phyloP scores from a whole-genome alignment of 805 yeast genomes.

The Saccharomycopsis fodiens region DNA sequence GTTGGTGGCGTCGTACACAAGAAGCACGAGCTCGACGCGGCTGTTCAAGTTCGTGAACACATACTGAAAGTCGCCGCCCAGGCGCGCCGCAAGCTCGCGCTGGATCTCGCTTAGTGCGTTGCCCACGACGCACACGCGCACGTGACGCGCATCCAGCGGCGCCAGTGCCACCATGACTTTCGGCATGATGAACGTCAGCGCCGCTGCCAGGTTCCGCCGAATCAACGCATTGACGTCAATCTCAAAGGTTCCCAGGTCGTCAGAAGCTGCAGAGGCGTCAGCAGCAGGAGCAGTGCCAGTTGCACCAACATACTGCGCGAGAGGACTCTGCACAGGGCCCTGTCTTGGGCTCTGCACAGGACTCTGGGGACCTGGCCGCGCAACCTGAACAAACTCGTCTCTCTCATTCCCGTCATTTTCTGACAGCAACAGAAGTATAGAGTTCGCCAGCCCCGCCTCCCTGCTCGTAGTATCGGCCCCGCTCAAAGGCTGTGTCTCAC shows the following conservation, averaged over 20 bases:
- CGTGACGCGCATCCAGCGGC: neutral
- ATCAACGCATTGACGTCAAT: constrained; percentile 17
- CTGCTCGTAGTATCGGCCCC: constrained; percentile 9
- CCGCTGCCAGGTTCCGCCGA: neutral
- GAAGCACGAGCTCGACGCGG: constrained; percentile 15
- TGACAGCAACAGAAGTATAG: constrained; percentile 17
- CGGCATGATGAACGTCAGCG: constrained; percentile 19
- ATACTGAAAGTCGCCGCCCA: constrained; percentile 10
- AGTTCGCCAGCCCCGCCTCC: constrained; percentile 9
- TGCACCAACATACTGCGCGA: neutral
- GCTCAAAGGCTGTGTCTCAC: constrained; percentile 1
- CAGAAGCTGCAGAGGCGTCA: constrained; percentile 12
- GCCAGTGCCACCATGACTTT: constrained; percentile 14
- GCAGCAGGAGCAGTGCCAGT: neutral
- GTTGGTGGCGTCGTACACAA: constrained; percentile 18
- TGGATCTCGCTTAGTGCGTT: constrained; percentile 11
- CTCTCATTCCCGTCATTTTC: constrained; percentile 14
- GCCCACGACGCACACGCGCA: constrained; percentile 18
- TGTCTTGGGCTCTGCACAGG: neutral
- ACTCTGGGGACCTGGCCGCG: neutral
- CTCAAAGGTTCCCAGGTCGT: constrained; percentile 21
- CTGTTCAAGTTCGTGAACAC: constrained; percentile 19
- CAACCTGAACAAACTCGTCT: constrained; percentile 2
- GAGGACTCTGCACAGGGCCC: neutral
- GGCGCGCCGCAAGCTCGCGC: constrained; percentile 6